These are phyloP conservation scores for Mortierella alpina DNA, from an alignment of 192 early-diverging fungal genomes.

Conservation along the genomic window DNA sequence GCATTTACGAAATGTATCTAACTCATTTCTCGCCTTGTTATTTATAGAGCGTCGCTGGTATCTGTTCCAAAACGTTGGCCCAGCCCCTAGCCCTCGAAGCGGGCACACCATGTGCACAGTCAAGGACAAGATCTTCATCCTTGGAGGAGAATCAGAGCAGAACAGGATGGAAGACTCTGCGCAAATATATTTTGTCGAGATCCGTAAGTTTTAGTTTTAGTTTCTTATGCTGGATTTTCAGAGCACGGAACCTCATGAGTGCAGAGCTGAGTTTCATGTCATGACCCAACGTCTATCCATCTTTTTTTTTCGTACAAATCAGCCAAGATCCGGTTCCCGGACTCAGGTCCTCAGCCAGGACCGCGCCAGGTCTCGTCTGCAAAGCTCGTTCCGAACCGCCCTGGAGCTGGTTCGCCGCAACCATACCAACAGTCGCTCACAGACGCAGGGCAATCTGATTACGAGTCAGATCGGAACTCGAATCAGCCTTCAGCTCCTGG, in stretches of 20 bases:
- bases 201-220: constrained; percentile 15
- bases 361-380: constrained; percentile 43
- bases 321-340: constrained; percentile 42
- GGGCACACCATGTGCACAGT: constrained; percentile 57
- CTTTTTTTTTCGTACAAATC: not conserved
- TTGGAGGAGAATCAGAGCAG: constrained; percentile 62
- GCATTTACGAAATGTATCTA: not conserved
- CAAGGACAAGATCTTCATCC: constrained; percentile 59
- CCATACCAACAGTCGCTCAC: not conserved
- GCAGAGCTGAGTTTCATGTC: not conserved
- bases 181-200: constrained; percentile 25
- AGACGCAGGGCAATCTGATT: constrained; percentile 4
- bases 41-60: constrained; percentile 65
- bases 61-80: constrained; percentile 66
- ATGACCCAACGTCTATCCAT: not conserved
- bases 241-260: too few species aligned
- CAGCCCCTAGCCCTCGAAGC: constrained; percentile 57
- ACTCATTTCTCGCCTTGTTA: not conserved
- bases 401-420: constrained; percentile 3
- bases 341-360: not conserved
- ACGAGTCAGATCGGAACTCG: constrained; percentile 18
- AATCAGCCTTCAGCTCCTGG: constrained; percentile 4
- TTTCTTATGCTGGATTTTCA: not conserved
- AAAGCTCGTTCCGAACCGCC: constrained; percentile 22
- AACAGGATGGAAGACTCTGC: constrained; percentile 45